phyloP scores from a whole-genome alignment of 306 rosid genomes.

The Trifolium repens region DNA sequence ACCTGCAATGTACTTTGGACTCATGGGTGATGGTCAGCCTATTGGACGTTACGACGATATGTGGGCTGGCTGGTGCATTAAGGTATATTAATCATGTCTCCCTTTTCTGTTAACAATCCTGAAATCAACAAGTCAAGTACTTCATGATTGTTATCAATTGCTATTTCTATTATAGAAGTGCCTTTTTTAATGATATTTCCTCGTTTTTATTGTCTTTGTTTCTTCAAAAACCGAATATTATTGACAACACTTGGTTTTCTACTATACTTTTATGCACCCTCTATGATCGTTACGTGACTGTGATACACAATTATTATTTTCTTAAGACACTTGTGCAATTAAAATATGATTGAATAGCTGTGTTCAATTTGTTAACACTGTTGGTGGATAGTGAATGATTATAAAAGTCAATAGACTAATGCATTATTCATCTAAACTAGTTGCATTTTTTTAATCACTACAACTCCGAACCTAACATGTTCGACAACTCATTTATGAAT shows the following conservation, averaged over 20 bases:
- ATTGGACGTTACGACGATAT: conserved; percentile 89
- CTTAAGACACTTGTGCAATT: no score
- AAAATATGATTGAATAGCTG: no score
- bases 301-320: no score
- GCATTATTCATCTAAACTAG: neutral
- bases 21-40: conserved; percentile 97
- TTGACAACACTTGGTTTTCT: neutral
- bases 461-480: neutral
- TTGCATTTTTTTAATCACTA: neutral
- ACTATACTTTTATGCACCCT: neutral
- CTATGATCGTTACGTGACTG: no score
- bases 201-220: neutral
- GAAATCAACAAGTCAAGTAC: conserved; percentile 1
- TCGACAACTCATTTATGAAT: conserved; percentile 7
- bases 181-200: neutral
- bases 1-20: conserved; percentile 95
- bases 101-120: conserved; percentile 14
- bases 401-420: neutral
- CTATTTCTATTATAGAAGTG: neutral
- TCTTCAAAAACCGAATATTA: neutral
- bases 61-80: conserved; percentile 98
- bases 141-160: neutral
- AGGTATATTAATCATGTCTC: conserved; percentile 53
- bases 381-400: neutral
- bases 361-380: neutral